A percentile compares a stretch with the other conserved stretches of the same genome.
These are phyloP conservation scores for Wickerhamomyces tratensis DNA, from an alignment of 805 yeast species.

Conservation along the genomic window DNA sequence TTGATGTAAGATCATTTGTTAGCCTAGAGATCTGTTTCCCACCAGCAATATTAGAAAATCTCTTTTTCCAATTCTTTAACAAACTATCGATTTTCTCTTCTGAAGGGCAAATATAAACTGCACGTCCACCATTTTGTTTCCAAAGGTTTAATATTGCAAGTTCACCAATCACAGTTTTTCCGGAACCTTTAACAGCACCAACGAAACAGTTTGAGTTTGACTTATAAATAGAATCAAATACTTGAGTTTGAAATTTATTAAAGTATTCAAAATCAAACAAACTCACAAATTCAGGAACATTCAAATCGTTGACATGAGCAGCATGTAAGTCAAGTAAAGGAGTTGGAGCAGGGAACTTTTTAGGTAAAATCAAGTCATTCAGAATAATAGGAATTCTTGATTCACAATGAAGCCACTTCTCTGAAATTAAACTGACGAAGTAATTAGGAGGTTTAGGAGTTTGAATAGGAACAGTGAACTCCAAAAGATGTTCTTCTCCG, in stretches of 20 bases:
- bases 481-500: slow-evolving; percentile 46
- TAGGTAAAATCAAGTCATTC: slow-evolving; percentile 43
- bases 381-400: slow-evolving; percentile 51
- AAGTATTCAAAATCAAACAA: slow-evolving; percentile 41
- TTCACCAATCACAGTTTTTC: slow-evolving; percentile 65
- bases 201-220: slow-evolving; percentile 51
- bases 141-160: slow-evolving; percentile 65
- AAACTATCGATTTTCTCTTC: slow-evolving; percentile 44
- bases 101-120: slow-evolving; percentile 60
- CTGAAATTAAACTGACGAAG: slow-evolving; percentile 65
- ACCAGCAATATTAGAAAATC: slow-evolving; percentile 38
- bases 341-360: slow-evolving; percentile 54
- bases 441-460: slow-evolving; percentile 57
- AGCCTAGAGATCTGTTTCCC: slow-evolving; percentile 51
- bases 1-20: slow-evolving; percentile 39
- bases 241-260: slow-evolving; percentile 70
- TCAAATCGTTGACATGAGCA: slow-evolving; percentile 38
- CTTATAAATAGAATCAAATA: slow-evolving; percentile 48
- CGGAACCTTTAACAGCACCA: slow-evolving; percentile 70
- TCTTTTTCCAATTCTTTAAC: slow-evolving; percentile 40
- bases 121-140: slow-evolving; percentile 60
- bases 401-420: slow-evolving; percentile 78
- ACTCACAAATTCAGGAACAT: slow-evolving; percentile 34
- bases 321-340: slow-evolving; percentile 42
- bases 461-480: slow-evolving; percentile 55